Evolutionary conservation across 2,329 filamentous ascomycete genomes (phyloP), one percentile per base, ranked within the genome.

Genomic region (Geosmithia putterillii): DNA sequence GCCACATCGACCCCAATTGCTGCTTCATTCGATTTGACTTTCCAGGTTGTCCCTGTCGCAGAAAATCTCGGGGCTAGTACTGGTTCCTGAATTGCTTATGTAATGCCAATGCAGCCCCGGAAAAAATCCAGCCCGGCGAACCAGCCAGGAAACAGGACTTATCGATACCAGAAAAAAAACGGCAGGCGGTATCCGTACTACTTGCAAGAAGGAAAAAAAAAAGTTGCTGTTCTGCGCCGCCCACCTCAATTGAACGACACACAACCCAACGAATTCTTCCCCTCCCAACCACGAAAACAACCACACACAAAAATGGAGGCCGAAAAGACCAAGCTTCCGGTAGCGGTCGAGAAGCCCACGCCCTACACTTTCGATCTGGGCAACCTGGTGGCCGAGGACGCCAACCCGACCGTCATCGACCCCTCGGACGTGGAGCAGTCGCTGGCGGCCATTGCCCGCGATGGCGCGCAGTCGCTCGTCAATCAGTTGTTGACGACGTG

Each of bases 321-420:
- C 42, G 51, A 51, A 46, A 61, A 64, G 48, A 60, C 65, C 47
- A 75, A 74, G 55, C 67, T 79, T 46, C 73, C 78, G 38, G 71
- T 84, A 48, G 76, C 72, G 15, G 83, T 87, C 57, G 71, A 81
- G 47, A 94, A 94, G 65, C 82, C 87, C 4, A 94, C 84, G 7
- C 88, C 89, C 9, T 94, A 94, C 70, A 88, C 80, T 52, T 95
- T 94, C 68, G 88, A 95, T 62, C 81, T 95, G n/a, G 70, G 88
- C 52, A 80, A 94, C 58, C 81, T 96, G 43, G 75, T 94, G 58
- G 83, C 80, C 62, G 81, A 81, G 57, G 92, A 96, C 65, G 77
- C 88, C 35, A 96, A 95, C 65, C 86, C 90, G 2, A 69, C 92
- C 42, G 66, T 73, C 41, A 64, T 79, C 48, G 65, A 74, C 52